Evolutionary conservation across 345 rosid species (phyloP).

Genomic region (Rhizophora mangle): DNA sequence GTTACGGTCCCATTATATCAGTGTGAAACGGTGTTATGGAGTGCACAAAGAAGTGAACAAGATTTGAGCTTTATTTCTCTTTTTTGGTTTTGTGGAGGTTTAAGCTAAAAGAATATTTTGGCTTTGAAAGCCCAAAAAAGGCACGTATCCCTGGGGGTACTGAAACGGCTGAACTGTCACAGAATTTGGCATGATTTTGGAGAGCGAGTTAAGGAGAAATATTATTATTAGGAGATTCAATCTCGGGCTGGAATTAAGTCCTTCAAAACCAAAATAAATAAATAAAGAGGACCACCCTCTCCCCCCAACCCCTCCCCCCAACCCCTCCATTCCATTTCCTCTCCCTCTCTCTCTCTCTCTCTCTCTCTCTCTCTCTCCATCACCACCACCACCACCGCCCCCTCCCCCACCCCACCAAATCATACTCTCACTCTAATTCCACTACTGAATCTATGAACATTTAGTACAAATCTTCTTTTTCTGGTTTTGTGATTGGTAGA

Average conservation of each 20-base stretch:
- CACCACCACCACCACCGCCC: neutral
- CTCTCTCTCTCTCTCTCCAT: neutral
- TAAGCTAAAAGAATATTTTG: neutral
- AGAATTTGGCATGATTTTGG: constrained; percentile 40
- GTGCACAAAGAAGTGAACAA: neutral
- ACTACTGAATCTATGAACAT: too few relatives aligned
- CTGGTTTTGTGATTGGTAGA: too few relatives aligned
- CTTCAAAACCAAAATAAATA: neutral
- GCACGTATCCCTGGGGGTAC: constrained; percentile 8
- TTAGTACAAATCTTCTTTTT: too few relatives aligned
- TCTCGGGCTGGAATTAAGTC: constrained; percentile 12
- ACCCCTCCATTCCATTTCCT: neutral
- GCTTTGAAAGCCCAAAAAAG: neutral
- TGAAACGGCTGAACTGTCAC: constrained; percentile 27
- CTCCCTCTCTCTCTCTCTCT: neutral
- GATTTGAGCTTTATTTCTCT: constrained; percentile 5
- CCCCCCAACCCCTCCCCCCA: neutral
- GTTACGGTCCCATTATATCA: neutral
- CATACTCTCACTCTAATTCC: too few relatives aligned
- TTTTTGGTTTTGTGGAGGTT: neutral
- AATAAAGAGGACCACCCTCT: neutral
- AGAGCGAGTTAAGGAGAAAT: constrained; percentile 35
- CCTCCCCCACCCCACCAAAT: too few relatives aligned
- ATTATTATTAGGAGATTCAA: neutral
- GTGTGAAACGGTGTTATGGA: neutral